phyloP scores from a whole-genome alignment of 2,329 filamentous ascomycete genomes.

The Dryadomyces sulphureus region DNA sequence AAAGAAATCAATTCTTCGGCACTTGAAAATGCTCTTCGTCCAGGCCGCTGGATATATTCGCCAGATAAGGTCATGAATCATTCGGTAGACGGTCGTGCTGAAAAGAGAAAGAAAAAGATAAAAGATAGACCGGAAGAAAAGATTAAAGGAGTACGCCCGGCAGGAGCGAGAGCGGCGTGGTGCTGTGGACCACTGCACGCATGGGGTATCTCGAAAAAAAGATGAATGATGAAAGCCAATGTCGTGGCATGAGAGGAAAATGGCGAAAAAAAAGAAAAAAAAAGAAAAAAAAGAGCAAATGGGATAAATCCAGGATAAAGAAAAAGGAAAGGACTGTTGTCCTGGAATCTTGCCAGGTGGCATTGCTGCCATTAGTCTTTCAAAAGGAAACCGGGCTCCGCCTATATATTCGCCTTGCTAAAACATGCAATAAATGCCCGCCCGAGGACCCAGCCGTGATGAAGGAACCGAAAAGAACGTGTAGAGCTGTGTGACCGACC shows the following conservation, averaged over 20 bases:
- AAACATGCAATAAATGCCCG: constrained; percentile 39
- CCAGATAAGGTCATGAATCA: constrained; percentile 10
- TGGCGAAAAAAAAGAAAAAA: constrained; percentile 17
- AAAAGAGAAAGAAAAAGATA: constrained; percentile 13
- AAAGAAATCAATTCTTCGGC: constrained; percentile 29
- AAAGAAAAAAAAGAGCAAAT: constrained; percentile 4
- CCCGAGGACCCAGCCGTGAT: constrained; percentile 40
- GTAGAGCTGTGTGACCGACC: constrained; percentile 28
- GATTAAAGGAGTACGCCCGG: neutral
- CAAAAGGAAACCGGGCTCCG: constrained; percentile 23
- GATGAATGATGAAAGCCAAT: neutral
- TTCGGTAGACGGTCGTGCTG: constrained; percentile 13
- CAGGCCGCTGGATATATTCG: constrained; percentile 5
- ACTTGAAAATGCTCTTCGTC: constrained; percentile 17
- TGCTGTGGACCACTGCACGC: constrained; percentile 1
- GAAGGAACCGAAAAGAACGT: constrained; percentile 21
- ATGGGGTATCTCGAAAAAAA: constrained; percentile 11
- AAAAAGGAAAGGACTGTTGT: constrained; percentile 1
- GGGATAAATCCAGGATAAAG: constrained; percentile 11
- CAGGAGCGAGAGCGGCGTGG: neutral
- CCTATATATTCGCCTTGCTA: constrained; percentile 34
- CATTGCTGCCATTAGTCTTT: constrained; percentile 12
- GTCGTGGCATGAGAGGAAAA: constrained; percentile 11
- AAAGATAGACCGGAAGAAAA: constrained; percentile 12
- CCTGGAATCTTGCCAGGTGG: constrained; percentile 8